Conservation (phyloP, 805 yeast species). For the Ogataea saltuana region DNA sequence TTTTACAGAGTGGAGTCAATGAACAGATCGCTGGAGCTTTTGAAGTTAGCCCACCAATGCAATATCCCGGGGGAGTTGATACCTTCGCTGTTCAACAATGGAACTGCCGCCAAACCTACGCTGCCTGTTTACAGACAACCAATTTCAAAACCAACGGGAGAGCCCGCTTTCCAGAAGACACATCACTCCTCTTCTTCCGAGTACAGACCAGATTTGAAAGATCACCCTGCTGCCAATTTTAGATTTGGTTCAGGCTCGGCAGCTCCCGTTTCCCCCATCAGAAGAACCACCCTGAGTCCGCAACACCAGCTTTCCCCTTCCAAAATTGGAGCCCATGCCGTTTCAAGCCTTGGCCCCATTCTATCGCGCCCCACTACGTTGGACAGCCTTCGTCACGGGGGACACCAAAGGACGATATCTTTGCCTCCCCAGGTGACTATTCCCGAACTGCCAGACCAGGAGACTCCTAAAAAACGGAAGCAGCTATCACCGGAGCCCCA, state of each 20-base stretch:
- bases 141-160: neutral
- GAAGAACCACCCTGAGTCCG: conserved; percentile 20
- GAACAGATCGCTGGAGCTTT: conserved; percentile 57
- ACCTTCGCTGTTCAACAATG: conserved; percentile 51
- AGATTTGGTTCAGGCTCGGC: conserved; percentile 36
- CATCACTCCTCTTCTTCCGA: neutral
- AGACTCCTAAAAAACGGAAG: conserved; percentile 20
- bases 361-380: conserved; percentile 26
- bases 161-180: neutral
- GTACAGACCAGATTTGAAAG: conserved; percentile 1
- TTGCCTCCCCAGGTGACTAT: conserved; percentile 40
- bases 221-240: conserved; percentile 30
- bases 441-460: conserved; percentile 31
- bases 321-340: conserved; percentile 71
- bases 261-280: conserved; percentile 16
- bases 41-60: conserved; percentile 58
- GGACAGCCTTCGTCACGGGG: conserved; percentile 29
- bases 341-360: conserved; percentile 45
- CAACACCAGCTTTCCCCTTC: conserved; percentile 40
- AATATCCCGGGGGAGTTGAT: conserved; percentile 67
- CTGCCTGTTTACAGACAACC: conserved; percentile 1
- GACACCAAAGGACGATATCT: conserved; percentile 42
- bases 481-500: conserved; percentile 9
- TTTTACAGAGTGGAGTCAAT: conserved; percentile 65
- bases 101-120: neutral